These are phyloP conservation scores for Claviceps maximensis DNA, from an alignment of 2,329 filamentous ascomycete species.

Conservation along the genomic window DNA sequence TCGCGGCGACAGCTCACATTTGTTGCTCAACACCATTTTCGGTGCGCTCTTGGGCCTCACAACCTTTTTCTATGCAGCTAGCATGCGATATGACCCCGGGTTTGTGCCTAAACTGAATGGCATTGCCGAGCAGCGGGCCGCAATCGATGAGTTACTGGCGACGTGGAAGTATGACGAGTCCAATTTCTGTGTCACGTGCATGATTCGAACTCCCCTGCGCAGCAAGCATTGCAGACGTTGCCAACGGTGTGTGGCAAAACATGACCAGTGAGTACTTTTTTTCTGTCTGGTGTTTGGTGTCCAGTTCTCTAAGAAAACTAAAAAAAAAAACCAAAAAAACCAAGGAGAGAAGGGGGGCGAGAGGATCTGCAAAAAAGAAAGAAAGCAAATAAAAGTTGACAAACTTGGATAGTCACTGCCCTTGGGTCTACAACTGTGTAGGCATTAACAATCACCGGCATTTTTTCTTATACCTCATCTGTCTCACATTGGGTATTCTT, in stretches of 20 bases:
- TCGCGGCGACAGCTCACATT: slow-evolving; percentile 29
- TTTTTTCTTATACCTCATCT: slow-evolving; percentile 82
- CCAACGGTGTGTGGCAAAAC: slow-evolving; percentile 83
- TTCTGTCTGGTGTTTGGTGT: no score
- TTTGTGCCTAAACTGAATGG: slow-evolving; percentile 85
- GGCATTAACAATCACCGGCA: slow-evolving; percentile 93
- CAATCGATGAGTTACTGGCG: slow-evolving; percentile 75
- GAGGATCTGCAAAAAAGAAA: background rate
- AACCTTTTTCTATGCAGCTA: slow-evolving; percentile 72
- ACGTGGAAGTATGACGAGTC: slow-evolving; percentile 85
- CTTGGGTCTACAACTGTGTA: slow-evolving; percentile 95
- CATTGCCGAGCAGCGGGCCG: slow-evolving; percentile 76
- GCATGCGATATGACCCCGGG: slow-evolving; percentile 82
- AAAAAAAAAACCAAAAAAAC: background rate
- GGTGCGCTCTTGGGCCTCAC: slow-evolving; percentile 49
- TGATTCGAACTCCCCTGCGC: slow-evolving; percentile 82
- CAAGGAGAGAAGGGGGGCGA: background rate
- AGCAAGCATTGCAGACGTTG: slow-evolving; percentile 95
- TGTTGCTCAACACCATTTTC: slow-evolving; percentile 71
- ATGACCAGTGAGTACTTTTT: slow-evolving; percentile 67
- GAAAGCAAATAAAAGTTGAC: background rate
- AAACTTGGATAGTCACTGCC: slow-evolving; percentile 62
- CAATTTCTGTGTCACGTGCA: slow-evolving; percentile 89
- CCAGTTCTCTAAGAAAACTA: background rate
- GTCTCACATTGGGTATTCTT: slow-evolving; percentile 61